These are phyloP conservation scores for Skeletonema tropicum DNA, from an alignment of 108 stramenopile genomes.

Conservation along the genomic window DNA sequence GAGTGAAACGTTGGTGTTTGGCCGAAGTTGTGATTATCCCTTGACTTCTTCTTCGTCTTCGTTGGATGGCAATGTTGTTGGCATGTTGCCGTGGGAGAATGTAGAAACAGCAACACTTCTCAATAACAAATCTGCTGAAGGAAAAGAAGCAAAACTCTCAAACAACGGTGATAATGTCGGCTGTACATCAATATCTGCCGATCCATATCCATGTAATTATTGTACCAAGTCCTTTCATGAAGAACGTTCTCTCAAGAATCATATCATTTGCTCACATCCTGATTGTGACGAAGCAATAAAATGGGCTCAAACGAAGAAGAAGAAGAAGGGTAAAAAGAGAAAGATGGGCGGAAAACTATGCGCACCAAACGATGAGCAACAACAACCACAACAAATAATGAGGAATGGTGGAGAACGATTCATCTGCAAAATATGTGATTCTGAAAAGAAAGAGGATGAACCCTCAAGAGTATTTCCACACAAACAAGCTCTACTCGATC, in stretches of 20 bases:
- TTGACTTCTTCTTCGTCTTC: background rate
- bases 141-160: background rate
- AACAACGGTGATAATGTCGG: background rate
- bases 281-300: constrained; percentile 31
- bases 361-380: background rate
- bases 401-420: background rate
- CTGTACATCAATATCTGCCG: background rate
- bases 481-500: constrained; percentile 63
- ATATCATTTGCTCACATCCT: constrained; percentile 52
- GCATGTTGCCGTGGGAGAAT: constrained; percentile 9
- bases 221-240: constrained; percentile 73
- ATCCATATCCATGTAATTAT: constrained; percentile 54
- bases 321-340: constrained; percentile 38
- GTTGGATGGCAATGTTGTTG: background rate
- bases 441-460: background rate
- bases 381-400: constrained; percentile 15
- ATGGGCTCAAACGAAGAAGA: constrained; percentile 36
- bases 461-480: constrained; percentile 54
- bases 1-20: constrained; percentile 79
- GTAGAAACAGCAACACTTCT: background rate
- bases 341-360: background rate
- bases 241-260: constrained; percentile 73
- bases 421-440: constrained; percentile 27
- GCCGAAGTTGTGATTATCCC: constrained; percentile 43
- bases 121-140: background rate